Conservation (phyloP, 2,329 filamentous ascomycete species). For the Colletotrichum cordylinicola region DNA sequence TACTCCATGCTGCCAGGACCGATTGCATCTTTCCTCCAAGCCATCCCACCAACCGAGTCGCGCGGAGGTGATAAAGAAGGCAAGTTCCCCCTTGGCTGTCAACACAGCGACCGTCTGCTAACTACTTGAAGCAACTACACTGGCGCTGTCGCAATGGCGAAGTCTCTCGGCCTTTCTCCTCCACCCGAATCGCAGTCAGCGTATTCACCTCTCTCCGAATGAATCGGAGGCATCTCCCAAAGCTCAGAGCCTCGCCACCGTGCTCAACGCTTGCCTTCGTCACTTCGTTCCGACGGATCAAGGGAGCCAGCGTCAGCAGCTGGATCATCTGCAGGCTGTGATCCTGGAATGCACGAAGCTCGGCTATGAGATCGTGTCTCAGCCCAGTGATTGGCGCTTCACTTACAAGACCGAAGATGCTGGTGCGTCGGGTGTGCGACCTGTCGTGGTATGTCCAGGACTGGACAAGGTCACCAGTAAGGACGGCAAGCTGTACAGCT, state of each 20-base stretch:
- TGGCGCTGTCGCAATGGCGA: conserved; percentile 47
- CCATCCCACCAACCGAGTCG: conserved; percentile 31
- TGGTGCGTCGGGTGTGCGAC: background rate
- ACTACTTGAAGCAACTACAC: conserved; percentile 25
- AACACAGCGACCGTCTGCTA: background rate
- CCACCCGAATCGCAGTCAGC: conserved; percentile 40
- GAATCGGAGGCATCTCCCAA: conserved; percentile 33
- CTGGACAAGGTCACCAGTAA: conserved; percentile 31
- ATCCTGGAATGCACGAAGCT: conserved; percentile 45
- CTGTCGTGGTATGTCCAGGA: conserved; percentile 33
- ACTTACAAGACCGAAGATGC: conserved; percentile 22
- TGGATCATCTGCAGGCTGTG: conserved; percentile 42
- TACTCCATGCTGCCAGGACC: conserved; percentile 42
- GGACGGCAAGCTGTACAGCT: conserved; percentile 28
- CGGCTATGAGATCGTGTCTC: conserved; percentile 47
- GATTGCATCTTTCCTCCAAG: conserved; percentile 33
- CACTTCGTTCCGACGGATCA: conserved; percentile 35
- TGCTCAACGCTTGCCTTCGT: conserved; percentile 38
- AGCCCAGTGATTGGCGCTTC: conserved; percentile 44
- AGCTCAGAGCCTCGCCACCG: conserved; percentile 34
- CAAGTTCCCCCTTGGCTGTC: conserved; percentile 23
- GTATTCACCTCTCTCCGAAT: conserved; percentile 36
- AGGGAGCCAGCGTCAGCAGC: conserved; percentile 35
- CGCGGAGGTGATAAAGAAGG: conserved; percentile 31
- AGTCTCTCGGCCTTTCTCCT: conserved; percentile 48